A percentile compares a stretch with the other conserved stretches of the same genome.
phyloP scores from a whole-genome alignment of 2,329 filamentous ascomycete genomes.

The Microsporum ferrugineum region DNA sequence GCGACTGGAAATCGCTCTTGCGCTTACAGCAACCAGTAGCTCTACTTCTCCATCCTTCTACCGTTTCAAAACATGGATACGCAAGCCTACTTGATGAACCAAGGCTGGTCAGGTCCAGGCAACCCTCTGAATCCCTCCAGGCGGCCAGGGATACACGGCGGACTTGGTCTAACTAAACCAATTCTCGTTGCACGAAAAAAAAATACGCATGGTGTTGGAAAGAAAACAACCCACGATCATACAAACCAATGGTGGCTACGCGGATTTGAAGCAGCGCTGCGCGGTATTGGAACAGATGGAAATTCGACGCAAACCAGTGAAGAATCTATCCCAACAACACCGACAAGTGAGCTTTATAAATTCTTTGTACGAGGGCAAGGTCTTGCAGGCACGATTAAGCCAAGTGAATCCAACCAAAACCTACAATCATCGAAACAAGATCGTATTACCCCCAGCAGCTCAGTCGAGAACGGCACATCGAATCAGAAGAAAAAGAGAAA shows the following conservation, averaged over 20 bases:
- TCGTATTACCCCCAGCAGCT: background rate
- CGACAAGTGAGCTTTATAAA: slow-evolving; percentile 54
- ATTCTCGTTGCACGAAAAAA: slow-evolving; percentile 73
- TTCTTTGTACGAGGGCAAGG: slow-evolving; percentile 75
- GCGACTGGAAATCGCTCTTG: background rate
- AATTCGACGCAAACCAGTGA: slow-evolving; percentile 47
- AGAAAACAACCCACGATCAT: slow-evolving; percentile 52
- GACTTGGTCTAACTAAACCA: slow-evolving; percentile 68
- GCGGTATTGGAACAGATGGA: slow-evolving; percentile 57
- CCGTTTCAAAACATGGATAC: slow-evolving; percentile 56
- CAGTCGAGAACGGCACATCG: slow-evolving; percentile 17
- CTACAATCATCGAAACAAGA: background rate
- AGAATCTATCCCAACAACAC: slow-evolving; percentile 38
- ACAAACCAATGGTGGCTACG: slow-evolving; percentile 94
- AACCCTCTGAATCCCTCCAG: slow-evolving; percentile 67
- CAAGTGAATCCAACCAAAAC: background rate
- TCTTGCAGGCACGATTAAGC: slow-evolving; percentile 53
- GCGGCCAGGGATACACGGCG: slow-evolving; percentile 42
- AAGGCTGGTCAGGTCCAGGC: slow-evolving; percentile 83
- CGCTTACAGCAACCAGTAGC: background rate
- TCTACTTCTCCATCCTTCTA: background rate
- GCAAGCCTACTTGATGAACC: slow-evolving; percentile 65
- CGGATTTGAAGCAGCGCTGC: slow-evolving; percentile 82
- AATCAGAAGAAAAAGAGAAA: slow-evolving; percentile 20
- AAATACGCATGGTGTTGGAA: slow-evolving; percentile 70